phyloP scores from a whole-genome alignment of 202 grass and related monocot species.

The Thinopyrum obtusiflorum region DNA sequence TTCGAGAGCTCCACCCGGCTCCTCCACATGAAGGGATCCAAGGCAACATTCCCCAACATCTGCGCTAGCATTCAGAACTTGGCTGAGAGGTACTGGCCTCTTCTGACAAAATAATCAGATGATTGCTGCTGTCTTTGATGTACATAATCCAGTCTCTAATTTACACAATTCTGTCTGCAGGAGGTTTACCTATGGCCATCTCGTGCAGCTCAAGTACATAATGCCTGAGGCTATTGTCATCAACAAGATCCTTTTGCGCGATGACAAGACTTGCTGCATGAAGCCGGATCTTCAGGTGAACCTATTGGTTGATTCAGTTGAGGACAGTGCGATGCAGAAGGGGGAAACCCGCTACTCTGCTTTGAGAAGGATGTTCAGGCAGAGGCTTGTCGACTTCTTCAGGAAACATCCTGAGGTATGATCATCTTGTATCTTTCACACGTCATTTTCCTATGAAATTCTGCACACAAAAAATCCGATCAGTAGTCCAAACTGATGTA shows the following conservation, averaged over 20 bases:
- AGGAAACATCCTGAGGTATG: constrained; percentile 76
- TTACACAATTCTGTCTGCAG: constrained; percentile 30
- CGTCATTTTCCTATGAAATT: no score
- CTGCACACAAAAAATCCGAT: no score
- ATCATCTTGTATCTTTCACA: neutral
- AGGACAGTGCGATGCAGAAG: constrained; percentile 42
- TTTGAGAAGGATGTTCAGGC: constrained; percentile 61
- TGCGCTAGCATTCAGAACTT: constrained; percentile 64
- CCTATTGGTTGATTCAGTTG: constrained; percentile 44
- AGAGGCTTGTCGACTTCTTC: constrained; percentile 67
- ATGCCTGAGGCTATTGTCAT: constrained; percentile 68
- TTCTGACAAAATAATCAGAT: neutral
- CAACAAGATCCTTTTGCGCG: constrained; percentile 70
- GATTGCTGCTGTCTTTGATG: neutral
- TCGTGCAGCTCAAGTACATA: constrained; percentile 78
- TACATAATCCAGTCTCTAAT: neutral
- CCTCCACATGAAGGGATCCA: constrained; percentile 69
- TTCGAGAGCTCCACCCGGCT: constrained; percentile 74
- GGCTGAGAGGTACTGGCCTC: constrained; percentile 45
- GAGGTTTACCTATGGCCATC: constrained; percentile 76
- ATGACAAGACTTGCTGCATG: constrained; percentile 83
- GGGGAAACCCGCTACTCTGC: constrained; percentile 58
- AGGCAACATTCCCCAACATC: constrained; percentile 61
- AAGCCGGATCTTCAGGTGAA: constrained; percentile 79
- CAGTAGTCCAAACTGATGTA: no score